Evolutionary conservation across 331 rosid species (phyloP).

Genomic region (Arachis monticola): DNA sequence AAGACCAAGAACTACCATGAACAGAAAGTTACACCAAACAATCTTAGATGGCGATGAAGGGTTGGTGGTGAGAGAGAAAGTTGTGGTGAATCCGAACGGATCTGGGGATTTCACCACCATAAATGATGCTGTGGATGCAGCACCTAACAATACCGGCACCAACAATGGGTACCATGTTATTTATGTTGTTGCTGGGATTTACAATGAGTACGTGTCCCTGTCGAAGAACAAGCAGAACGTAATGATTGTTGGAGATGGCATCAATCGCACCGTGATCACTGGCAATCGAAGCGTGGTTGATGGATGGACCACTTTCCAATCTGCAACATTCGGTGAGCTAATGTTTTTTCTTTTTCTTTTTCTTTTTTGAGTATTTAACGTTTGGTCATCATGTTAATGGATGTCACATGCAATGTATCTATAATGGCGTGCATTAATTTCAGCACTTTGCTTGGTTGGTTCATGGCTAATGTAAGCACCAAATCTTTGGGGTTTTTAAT

Average conservation of each 20-base stretch:
- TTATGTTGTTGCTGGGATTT: constrained; percentile 46
- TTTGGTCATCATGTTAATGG: background rate
- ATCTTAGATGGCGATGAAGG: background rate
- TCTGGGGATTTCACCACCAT: constrained; percentile 48
- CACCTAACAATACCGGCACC: constrained; percentile 44
- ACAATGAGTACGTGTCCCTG: constrained; percentile 41
- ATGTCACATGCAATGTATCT: background rate
- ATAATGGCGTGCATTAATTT: background rate
- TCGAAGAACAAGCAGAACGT: constrained; percentile 40
- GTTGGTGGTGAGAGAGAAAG: constrained; percentile 36
- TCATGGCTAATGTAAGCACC: background rate
- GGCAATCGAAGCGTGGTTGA: constrained; percentile 44
- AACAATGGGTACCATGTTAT: constrained; percentile 43
- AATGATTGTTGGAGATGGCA: constrained; percentile 50
- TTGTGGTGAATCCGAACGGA: constrained; percentile 50
- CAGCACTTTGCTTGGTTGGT: background rate
- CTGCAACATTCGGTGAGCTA: constrained; percentile 40
- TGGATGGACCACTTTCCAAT: constrained; percentile 51
- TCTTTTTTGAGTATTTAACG: background rate
- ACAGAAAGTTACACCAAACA: constrained; percentile 30
- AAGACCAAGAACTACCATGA: background rate
- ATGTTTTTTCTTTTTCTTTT: background rate
- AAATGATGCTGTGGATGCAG: constrained; percentile 51
- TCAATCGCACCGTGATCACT: constrained; percentile 44
- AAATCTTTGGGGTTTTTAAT: too few species aligned